Percentiles rank a stretch among this genome's conserved stretches.
Evolutionary conservation across 2,329 filamentous ascomycete genomes (phyloP).

Genomic region (Arthrobotrys sinensis): DNA sequence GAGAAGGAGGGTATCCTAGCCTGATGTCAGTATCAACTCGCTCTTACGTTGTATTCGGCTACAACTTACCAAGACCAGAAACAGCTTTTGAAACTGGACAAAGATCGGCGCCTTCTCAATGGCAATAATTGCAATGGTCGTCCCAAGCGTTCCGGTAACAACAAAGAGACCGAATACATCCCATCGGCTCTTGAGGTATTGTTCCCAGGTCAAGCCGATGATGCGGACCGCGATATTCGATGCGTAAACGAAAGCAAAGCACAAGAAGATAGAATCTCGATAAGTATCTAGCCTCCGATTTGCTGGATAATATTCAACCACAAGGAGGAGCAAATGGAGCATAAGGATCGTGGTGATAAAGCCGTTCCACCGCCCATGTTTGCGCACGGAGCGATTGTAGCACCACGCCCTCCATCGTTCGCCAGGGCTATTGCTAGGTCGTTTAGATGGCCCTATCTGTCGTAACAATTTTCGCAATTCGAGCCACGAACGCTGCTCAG

Average conservation of each 20-base stretch:
- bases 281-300: conserved; percentile 78
- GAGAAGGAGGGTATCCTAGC: conserved; percentile 69
- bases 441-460: conserved; percentile 94
- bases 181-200: conserved; percentile 94
- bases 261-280: conserved; percentile 80
- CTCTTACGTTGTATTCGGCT: background rate
- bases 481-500: conserved; percentile 96
- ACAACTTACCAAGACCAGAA: conserved; percentile 78
- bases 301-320: conserved; percentile 88
- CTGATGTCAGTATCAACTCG: background rate
- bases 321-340: conserved; percentile 84
- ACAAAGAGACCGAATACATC: conserved; percentile 88
- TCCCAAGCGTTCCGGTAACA: conserved; percentile 84
- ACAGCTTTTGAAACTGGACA: conserved; percentile 90
- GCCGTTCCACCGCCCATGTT: conserved; percentile 91
- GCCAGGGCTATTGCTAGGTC: conserved; percentile 83
- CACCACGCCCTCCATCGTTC: conserved; percentile 92
- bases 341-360: conserved; percentile 84
- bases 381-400: conserved; percentile 92
- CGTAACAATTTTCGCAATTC: conserved; percentile 91
- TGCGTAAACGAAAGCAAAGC: conserved; percentile 85
- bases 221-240: conserved; percentile 87
- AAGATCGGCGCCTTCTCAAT: conserved; percentile 75
- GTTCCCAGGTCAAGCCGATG: conserved; percentile 88
- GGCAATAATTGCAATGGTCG: conserved; percentile 81